Evolutionary conservation across 176 grass and related monocot genomes (phyloP), one percentile per base, ranked within the genome.

Genomic region (Oryza officinalis): DNA sequence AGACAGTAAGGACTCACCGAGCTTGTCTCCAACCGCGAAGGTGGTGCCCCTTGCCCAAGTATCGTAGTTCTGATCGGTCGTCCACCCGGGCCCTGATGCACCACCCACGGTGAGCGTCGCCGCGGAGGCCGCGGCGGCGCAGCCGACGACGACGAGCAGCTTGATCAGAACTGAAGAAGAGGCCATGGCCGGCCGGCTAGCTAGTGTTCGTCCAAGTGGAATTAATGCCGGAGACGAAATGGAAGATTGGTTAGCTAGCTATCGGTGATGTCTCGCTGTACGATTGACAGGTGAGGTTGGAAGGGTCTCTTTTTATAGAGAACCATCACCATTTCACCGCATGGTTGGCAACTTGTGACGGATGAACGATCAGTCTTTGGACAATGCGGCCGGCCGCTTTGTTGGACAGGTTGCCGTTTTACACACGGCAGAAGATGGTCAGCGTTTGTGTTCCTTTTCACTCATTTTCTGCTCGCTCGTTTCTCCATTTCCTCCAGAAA

Each of bases 51-150:
- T 83, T 8, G 37, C 0, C 96, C 96, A 99, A 18, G 1, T 40
- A 52, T 1, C 0, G 85, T 94, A 99, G 40, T 92, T 8, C 15
- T 32, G 0, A 50, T 5, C 6, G 11, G 4, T 13, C 1, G 27
- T 13, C 96, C 96, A 99, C 17, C 96, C 96, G 10, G n/a, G n/a
- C n/a, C n/a, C n/a, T n/a, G 31, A 13, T 0, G 0, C 0, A 6
- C 84, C 91, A 18, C 96, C 96, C n/a, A 99, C 96, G 63, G 33
- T 86, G 87, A 61, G 81, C 0, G 12, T 40, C 1, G 89, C 89
- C 1, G 93, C 89, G 0, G 89, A 87, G 10, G 79, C 89, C 71
- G 81, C 87, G 1, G 67, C 37, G 5, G 71, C 85, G 32, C 74
- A 92, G 78, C 82, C 82, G 17, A 92, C 27, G 71, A 83, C 70